phyloP scores from a whole-genome alignment of 257 asterid species.

The Prunella vulgaris region DNA sequence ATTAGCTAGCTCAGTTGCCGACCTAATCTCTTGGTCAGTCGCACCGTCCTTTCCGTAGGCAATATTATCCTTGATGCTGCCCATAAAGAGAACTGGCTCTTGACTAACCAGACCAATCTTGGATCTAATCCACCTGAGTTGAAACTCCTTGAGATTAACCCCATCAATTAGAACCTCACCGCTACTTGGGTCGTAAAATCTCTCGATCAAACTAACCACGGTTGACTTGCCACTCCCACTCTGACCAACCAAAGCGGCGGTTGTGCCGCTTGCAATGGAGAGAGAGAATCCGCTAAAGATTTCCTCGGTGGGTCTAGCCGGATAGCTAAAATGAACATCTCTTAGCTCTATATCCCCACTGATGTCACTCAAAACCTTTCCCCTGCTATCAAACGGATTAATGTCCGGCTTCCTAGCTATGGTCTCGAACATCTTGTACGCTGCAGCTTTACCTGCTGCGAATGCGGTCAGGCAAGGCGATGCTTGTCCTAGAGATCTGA shows the following conservation, averaged over 20 bases:
- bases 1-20: conserved; percentile 63
- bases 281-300: conserved; percentile 67
- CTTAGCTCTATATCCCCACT: conserved; percentile 62
- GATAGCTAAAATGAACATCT: conserved; percentile 58
- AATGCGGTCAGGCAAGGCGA: conserved; percentile 77
- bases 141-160: conserved; percentile 60
- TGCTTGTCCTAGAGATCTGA: conserved; percentile 83
- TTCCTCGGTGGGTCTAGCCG: conserved; percentile 71
- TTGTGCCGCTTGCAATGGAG: conserved; percentile 55
- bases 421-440: conserved; percentile 81
- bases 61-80: conserved; percentile 77
- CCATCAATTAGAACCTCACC: conserved; percentile 81
- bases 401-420: conserved; percentile 62
- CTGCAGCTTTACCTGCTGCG: conserved; percentile 81
- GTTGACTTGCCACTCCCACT: conserved; percentile 94
- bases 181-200: conserved; percentile 71
- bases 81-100: conserved; percentile 70
- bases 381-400: conserved; percentile 61
- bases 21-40: conserved; percentile 54
- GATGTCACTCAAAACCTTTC: conserved; percentile 54
- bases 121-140: conserved; percentile 80
- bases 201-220: conserved; percentile 65
- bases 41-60: conserved; percentile 74
- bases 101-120: conserved; percentile 87
- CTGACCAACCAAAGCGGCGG: conserved; percentile 84